Conservation (phyloP, 2,329 filamentous ascomycete species). For the Penicillium thymicola region DNA sequence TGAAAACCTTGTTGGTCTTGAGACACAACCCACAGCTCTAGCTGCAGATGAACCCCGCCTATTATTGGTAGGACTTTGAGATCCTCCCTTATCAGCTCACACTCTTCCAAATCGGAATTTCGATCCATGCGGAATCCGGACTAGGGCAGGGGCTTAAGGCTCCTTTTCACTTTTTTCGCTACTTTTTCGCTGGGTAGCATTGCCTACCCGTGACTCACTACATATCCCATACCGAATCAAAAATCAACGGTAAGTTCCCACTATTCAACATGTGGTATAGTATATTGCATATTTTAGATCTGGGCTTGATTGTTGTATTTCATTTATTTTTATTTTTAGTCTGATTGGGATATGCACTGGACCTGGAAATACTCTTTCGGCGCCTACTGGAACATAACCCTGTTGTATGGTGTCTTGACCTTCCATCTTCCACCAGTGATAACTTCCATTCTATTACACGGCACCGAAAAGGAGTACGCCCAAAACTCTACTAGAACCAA, state of each 20-base stretch:
- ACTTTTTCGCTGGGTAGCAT: constrained; percentile 8
- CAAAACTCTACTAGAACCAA: constrained; percentile 3
- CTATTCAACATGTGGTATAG: neutral
- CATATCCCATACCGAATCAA: neutral
- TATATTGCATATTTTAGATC: neutral
- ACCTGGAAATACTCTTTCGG: neutral
- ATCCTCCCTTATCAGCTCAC: constrained; percentile 13
- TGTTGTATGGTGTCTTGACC: constrained; percentile 2
- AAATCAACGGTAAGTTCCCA: neutral
- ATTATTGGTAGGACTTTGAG: constrained; percentile 15
- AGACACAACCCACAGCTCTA: constrained; percentile 11
- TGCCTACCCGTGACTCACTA: constrained; percentile 9
- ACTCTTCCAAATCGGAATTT: constrained; percentile 5
- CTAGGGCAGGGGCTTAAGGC: constrained; percentile 1
- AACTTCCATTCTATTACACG: neutral
- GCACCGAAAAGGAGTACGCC: neutral
- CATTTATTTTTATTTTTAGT: neutral
- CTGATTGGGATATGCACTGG: neutral
- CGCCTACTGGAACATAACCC: constrained; percentile 10
- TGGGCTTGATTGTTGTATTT: constrained; percentile 1
- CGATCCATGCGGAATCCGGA: constrained; percentile 11
- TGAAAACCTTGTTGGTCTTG: constrained; percentile 10
- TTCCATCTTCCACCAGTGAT: constrained; percentile 5
- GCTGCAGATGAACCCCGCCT: constrained; percentile 7
- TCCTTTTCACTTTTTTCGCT: neutral